Conservation (phyloP, 1,139 yeast genomes). For the Diutina siamensis region DNA sequence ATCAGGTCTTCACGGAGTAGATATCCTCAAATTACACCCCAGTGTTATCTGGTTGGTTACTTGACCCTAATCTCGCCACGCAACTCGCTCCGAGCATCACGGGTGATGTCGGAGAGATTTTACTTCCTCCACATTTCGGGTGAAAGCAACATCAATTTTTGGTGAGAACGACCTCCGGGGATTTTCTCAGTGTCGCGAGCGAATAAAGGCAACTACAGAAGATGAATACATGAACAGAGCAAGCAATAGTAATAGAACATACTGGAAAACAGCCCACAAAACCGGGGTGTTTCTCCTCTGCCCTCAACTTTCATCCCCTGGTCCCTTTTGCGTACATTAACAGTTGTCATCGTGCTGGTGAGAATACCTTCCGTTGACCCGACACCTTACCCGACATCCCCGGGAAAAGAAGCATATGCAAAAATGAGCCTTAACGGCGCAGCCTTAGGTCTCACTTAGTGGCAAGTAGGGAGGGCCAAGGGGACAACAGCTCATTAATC, state of each 20-base stretch:
- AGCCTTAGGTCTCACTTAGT: not conserved
- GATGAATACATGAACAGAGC: no score
- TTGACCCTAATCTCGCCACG: not conserved
- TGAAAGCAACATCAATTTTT: not conserved
- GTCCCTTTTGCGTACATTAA: not conserved
- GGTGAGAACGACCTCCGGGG: not conserved
- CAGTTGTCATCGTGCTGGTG: not conserved
- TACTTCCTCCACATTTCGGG: not conserved
- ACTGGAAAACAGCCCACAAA: no score
- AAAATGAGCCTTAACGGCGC: not conserved
- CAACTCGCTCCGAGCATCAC: not conserved
- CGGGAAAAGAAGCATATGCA: constrained; percentile 1
- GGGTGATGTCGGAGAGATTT: not conserved
- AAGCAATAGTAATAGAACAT: no score
- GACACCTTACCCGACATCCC: not conserved
- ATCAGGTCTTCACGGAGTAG: no score
- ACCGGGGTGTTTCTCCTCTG: no score
- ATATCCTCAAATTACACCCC: no score
- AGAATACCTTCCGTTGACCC: not conserved
- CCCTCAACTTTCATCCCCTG: no score
- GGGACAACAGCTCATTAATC: not conserved
- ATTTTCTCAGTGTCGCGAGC: not conserved
- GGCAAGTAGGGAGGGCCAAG: no score
- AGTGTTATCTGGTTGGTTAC: no score
- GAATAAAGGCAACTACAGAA: no score